phyloP scores from a whole-genome alignment of 768 basidiomycete genomes.

The Phylloporus sp. region DNA sequence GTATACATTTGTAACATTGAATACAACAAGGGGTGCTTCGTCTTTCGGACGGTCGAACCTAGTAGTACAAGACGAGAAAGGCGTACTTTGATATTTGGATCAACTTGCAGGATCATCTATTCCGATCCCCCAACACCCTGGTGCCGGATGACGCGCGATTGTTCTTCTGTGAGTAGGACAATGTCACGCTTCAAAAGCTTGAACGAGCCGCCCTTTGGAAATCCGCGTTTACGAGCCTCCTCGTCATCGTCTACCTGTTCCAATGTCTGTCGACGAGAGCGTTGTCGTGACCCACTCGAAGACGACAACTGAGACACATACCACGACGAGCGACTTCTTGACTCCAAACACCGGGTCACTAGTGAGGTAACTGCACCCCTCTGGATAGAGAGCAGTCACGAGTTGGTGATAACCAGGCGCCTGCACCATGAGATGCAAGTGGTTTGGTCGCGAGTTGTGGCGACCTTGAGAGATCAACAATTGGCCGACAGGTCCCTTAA shows the following conservation, averaged over 20 bases:
- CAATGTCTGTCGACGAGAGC: slow-evolving; percentile 38
- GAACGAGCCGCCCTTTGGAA: slow-evolving; percentile 43
- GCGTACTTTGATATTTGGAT: no score
- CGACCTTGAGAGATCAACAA: slow-evolving; percentile 53
- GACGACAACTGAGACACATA: slow-evolving; percentile 32
- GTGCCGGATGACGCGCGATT: slow-evolving; percentile 32
- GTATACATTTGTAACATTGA: not conserved
- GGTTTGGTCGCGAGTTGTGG: slow-evolving; percentile 76
- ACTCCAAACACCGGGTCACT: slow-evolving; percentile 83
- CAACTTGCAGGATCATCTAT: no score
- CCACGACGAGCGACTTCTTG: slow-evolving; percentile 71
- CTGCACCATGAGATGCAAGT: slow-evolving; percentile 69
- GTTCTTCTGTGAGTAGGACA: slow-evolving; percentile 39
- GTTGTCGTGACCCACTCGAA: not conserved
- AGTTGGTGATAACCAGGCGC: slow-evolving; percentile 72
- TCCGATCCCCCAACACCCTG: slow-evolving; percentile 13
- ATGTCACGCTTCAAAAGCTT: slow-evolving; percentile 45
- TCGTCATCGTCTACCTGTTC: slow-evolving; percentile 48
- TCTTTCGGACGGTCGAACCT: not conserved
- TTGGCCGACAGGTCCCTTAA: slow-evolving; percentile 64
- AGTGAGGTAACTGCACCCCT: slow-evolving; percentile 58
- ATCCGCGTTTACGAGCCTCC: slow-evolving; percentile 49
- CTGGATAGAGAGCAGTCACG: slow-evolving; percentile 68
- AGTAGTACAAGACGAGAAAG: not conserved
- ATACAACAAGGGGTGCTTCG: not conserved